Evolutionary conservation across 345 rosid genomes (phyloP).

Genomic region (Gossypium arboreum): DNA sequence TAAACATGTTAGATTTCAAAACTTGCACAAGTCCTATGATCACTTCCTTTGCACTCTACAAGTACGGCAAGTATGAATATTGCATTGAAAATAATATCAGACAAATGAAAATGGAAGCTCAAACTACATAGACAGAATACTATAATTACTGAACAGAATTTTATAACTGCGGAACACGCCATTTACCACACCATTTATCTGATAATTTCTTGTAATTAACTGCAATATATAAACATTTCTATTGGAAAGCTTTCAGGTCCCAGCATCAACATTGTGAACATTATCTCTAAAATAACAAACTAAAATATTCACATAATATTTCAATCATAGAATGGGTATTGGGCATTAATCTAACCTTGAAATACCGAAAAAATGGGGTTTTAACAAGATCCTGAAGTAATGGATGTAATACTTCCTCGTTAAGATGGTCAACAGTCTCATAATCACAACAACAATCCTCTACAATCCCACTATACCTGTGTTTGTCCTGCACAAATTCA

Average conservation of each 20-base stretch:
- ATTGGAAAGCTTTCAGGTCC: neutral
- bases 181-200: neutral
- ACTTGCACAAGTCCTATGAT: neutral
- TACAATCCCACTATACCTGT: constrained; percentile 61
- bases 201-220: neutral
- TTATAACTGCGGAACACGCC: neutral
- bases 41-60: neutral
- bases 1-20: neutral
- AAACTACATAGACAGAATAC: neutral
- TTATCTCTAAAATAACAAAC: neutral
- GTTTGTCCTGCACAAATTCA: constrained; percentile 33
- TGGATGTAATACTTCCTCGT: constrained; percentile 67
- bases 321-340: neutral
- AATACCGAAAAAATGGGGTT: constrained; percentile 56
- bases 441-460: constrained; percentile 94
- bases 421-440: constrained; percentile 69
- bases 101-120: neutral
- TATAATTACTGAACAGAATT: neutral
- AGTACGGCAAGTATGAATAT: neutral
- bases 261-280: neutral
- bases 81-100: neutral
- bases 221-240: neutral
- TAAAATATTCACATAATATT: neutral
- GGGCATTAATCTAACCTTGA: neutral
- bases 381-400: constrained; percentile 71